phyloP scores from a whole-genome alignment of 768 basidiomycete genomes.

The Boletellus emodensis region DNA sequence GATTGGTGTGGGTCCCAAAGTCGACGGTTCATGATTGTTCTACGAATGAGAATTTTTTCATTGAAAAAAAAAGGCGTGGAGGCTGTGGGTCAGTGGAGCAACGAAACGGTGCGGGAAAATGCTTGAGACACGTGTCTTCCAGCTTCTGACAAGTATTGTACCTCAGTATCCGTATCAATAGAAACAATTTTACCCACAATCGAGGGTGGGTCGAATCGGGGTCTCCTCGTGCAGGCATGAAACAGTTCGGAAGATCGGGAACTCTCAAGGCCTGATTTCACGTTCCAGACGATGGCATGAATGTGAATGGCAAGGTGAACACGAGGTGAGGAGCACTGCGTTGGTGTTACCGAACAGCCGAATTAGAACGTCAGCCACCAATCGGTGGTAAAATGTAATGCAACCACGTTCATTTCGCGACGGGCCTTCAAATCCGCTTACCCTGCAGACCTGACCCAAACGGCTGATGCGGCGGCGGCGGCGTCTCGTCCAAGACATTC shows the following conservation, averaged over 20 bases:
- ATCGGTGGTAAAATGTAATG: constrained; percentile 13
- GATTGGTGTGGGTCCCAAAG: background rate
- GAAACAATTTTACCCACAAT: background rate
- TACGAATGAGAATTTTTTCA: background rate
- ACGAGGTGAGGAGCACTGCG: constrained; percentile 28
- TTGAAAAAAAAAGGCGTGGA: background rate
- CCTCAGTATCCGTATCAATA: background rate
- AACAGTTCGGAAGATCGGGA: constrained; percentile 22
- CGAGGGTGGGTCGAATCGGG: constrained; percentile 9
- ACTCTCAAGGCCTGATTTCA: constrained; percentile 10
- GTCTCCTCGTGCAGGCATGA: constrained; percentile 16
- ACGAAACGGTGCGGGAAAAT: constrained; percentile 1
- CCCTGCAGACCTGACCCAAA: constrained; percentile 6
- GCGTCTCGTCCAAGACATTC: constrained; percentile 7
- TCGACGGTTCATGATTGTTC: background rate
- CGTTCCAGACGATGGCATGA: constrained; percentile 24
- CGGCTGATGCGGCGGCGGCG: constrained; percentile 2
- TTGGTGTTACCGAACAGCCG: constrained; percentile 11
- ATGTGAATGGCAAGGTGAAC: constrained; percentile 26
- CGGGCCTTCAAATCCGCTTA: constrained; percentile 12
- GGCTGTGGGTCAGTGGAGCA: background rate
- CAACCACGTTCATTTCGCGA: constrained; percentile 13
- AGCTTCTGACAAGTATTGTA: background rate
- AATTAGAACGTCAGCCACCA: constrained; percentile 14
- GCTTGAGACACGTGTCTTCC: constrained; percentile 2